Percentiles rank a stretch among this genome's conserved stretches.
Evolutionary conservation across 371 early-diverging fungal species (phyloP).

Genomic region (Mucor velutinosus): DNA sequence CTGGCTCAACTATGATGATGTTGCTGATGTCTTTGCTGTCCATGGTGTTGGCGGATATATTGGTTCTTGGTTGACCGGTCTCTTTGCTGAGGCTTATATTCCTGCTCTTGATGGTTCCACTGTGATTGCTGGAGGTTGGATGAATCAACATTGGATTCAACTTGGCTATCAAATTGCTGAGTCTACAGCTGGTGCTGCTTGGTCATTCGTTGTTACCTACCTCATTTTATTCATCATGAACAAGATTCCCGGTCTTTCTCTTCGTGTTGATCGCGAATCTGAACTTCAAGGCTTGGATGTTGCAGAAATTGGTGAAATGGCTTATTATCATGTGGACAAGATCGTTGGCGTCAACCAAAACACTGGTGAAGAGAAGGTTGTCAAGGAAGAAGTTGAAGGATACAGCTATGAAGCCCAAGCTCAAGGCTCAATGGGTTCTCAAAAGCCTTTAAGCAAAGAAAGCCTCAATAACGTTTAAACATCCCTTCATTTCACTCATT

Average conservation of each 20-base stretch:
- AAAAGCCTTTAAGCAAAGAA: constrained; percentile 18
- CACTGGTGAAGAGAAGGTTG: constrained; percentile 42
- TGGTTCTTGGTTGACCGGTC: constrained; percentile 86
- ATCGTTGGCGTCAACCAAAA: constrained; percentile 40
- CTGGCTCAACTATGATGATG: constrained; percentile 86
- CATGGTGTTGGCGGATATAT: constrained; percentile 88
- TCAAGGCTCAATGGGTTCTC: constrained; percentile 29
- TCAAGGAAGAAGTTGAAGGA: constrained; percentile 39
- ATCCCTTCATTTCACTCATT: background rate
- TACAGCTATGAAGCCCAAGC: constrained; percentile 23
- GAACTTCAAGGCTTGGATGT: constrained; percentile 78
- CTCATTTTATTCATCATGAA: constrained; percentile 78
- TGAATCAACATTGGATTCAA: constrained; percentile 83
- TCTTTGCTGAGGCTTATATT: constrained; percentile 82
- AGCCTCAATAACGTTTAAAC: constrained; percentile 25
- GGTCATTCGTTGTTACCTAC: constrained; percentile 79
- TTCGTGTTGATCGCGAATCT: constrained; percentile 73
- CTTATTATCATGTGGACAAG: constrained; percentile 61
- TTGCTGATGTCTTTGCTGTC: constrained; percentile 84
- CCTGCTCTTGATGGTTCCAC: constrained; percentile 72
- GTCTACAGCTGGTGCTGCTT: constrained; percentile 71
- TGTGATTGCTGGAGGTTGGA: constrained; percentile 79
- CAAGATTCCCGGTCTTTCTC: constrained; percentile 72
- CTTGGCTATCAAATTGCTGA: constrained; percentile 82
- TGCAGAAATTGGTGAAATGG: constrained; percentile 79